Evolutionary conservation across 2,329 filamentous ascomycete species (phyloP), one percentile per base, ranked within the genome.

Genomic region (Phoma sp.): DNA sequence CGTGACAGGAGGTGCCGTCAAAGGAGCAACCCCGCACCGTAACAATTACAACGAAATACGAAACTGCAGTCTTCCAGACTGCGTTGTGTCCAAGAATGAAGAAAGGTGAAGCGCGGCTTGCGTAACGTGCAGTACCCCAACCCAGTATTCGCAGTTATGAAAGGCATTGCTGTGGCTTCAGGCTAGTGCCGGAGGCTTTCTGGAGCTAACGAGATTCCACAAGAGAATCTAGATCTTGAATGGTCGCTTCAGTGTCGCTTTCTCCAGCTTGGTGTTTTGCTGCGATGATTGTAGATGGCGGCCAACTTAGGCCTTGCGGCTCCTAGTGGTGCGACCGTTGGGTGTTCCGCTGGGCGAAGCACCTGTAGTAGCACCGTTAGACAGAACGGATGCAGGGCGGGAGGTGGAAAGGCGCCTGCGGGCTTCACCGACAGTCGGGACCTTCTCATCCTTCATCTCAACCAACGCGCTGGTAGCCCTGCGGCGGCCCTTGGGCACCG

Each of bases 391-490:
- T n/a, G 68, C 69, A 58, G 74, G 72, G 68, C 77, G 73, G 70
- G 82, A 78, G 19, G 58, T 63, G 1, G 65, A 69, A 55, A 78
- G 82, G 78, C 70, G 77, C 73, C 75, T 82, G 78, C 74, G 81
- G 76, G 76, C 80, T 72, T 82, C 78, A 65, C 76, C 78, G 60
- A 81, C 77, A 57, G 81, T 79, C 50, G 84, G 83, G 57, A 88
- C 79, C 72, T 90, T 84, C 72, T 89, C 84, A 71, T 87, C 84
- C 75, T 91, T 90, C 80, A 93, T 92, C 76, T 96, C 92, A 68
- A 94, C 90, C 46, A 95, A 80, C 55, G 88, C 86, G 83, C 94
- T 95, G 78, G 91, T 93, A 71, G 91, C 90, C 68, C 88, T 92
- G 70, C 84, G 83, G 84, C 86, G 76, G 57, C 79, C 79, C 83